These are phyloP conservation scores for Agrocybe praecox DNA, from an alignment of 768 basidiomycete genomes.

Conservation along the genomic window DNA sequence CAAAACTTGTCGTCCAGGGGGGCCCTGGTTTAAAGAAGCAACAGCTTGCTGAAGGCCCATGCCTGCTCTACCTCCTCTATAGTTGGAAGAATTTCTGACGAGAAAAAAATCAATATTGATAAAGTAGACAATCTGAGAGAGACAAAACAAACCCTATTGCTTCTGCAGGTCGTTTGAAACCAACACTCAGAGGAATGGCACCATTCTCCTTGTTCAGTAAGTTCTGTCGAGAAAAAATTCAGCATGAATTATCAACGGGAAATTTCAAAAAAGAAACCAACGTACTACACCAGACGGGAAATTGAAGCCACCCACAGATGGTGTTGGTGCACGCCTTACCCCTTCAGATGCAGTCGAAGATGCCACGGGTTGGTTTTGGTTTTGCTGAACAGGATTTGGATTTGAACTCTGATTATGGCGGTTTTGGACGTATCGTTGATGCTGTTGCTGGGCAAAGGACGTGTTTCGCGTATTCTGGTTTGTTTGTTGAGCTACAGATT, in stretches of 20 bases:
- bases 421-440: slow-evolving; percentile 17
- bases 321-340: slow-evolving; percentile 26
- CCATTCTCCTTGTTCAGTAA: slow-evolving; percentile 1
- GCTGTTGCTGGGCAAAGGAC: slow-evolving; percentile 18
- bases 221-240: slow-evolving; percentile 7
- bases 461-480: slow-evolving; percentile 6
- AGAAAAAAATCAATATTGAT: slow-evolving; percentile 9
- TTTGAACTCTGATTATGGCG: slow-evolving; percentile 17
- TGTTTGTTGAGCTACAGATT: slow-evolving; percentile 6
- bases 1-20: background rate
- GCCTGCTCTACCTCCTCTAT: slow-evolving; percentile 31
- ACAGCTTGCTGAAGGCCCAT: slow-evolving; percentile 42
- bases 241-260: background rate
- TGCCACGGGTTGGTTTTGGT: slow-evolving; percentile 22
- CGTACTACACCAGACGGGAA: slow-evolving; percentile 49
- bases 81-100: slow-evolving; percentile 19
- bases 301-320: slow-evolving; percentile 52
- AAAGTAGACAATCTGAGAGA: background rate
- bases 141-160: slow-evolving; percentile 18
- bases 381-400: slow-evolving; percentile 5
- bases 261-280: background rate
- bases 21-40: background rate
- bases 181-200: slow-evolving; percentile 15
- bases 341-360: background rate
- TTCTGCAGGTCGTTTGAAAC: slow-evolving; percentile 37